Conservation (phyloP, 73 alveolate genomes). For the Halteria grandinella region DNA sequence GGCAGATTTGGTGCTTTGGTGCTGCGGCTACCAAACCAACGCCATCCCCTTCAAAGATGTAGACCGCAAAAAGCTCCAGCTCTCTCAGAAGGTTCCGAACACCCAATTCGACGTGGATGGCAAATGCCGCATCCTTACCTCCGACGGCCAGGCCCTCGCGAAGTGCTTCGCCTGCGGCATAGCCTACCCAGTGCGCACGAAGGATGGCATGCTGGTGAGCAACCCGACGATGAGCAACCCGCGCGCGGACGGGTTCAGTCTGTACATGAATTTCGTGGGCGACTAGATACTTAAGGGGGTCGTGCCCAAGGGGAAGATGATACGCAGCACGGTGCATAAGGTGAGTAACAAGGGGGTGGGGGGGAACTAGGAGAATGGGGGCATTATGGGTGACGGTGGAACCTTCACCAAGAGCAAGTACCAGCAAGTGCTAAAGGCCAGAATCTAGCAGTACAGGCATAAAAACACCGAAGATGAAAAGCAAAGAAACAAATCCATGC, state of each 20-base stretch:
- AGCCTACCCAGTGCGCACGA: constrained; percentile 68
- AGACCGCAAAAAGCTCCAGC: constrained; percentile 32
- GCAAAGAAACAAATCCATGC: constrained; percentile 15
- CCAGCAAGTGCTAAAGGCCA: constrained; percentile 8
- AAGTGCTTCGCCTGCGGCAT: constrained; percentile 67
- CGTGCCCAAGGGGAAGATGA: constrained; percentile 54
- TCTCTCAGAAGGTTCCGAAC: constrained; percentile 18
- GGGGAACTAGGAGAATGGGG: too few relatives aligned
- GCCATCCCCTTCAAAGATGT: constrained; percentile 40
- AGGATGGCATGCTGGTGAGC: constrained; percentile 58
- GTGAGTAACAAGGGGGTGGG: too few relatives aligned
- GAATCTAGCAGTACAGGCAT: constrained; percentile 10
- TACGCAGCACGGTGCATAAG: constrained; percentile 21
- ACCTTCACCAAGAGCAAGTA: constrained; percentile 29
- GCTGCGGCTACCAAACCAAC: constrained; percentile 67
- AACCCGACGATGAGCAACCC: constrained; percentile 56
- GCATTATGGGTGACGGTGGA: too few relatives aligned
- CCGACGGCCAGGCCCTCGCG: constrained; percentile 49
- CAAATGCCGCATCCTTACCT: constrained; percentile 41
- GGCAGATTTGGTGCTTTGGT: constrained; percentile 67
- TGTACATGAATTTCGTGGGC: constrained; percentile 65
- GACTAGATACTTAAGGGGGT: constrained; percentile 42
- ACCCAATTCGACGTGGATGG: constrained; percentile 66
- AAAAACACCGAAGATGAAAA: not conserved
- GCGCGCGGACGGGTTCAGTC: constrained; percentile 65